Percentiles rank a stretch among this genome's conserved stretches.
These are phyloP conservation scores for Pichia cabralensis DNA, from an alignment of 805 yeast genomes.

Conservation along the genomic window DNA sequence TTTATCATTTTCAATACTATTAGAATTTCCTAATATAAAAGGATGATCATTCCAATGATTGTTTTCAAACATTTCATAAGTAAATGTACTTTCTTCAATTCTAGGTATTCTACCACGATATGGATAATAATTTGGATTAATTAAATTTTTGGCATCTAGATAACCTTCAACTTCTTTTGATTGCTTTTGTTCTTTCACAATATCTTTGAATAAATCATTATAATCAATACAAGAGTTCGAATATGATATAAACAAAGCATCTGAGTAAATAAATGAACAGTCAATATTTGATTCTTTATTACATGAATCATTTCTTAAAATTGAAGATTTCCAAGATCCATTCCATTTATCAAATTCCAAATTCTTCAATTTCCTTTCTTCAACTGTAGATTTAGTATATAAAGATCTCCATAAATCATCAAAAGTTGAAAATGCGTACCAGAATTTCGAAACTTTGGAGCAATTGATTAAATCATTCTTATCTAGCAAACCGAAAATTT, in stretches of 20 bases:
- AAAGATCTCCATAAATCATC: constrained; percentile 77
- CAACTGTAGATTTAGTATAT: constrained; percentile 26
- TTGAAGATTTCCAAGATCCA: constrained; percentile 75
- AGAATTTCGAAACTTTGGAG: constrained; percentile 50
- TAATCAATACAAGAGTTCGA: constrained; percentile 71
- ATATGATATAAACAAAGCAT: constrained; percentile 70
- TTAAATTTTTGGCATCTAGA: constrained; percentile 4
- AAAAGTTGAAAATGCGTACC: constrained; percentile 63
- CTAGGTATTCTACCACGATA: constrained; percentile 38
- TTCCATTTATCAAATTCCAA: constrained; percentile 37
- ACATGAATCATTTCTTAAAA: constrained; percentile 28
- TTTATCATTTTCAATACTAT: background rate
- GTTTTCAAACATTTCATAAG: constrained; percentile 33
- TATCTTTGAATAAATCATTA: constrained; percentile 33
- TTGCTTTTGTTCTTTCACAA: constrained; percentile 37
- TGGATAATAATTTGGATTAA: constrained; percentile 10
- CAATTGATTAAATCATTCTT: constrained; percentile 40
- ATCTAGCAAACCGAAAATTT: constrained; percentile 39
- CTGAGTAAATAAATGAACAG: constrained; percentile 55
- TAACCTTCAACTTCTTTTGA: constrained; percentile 8
- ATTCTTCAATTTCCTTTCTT: background rate
- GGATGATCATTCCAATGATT: constrained; percentile 43
- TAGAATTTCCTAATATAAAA: constrained; percentile 31
- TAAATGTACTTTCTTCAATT: constrained; percentile 34
- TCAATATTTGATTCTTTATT: constrained; percentile 26